These are phyloP conservation scores for Populus tremula DNA, from an alignment of 345 rosid species.

Conservation along the genomic window DNA sequence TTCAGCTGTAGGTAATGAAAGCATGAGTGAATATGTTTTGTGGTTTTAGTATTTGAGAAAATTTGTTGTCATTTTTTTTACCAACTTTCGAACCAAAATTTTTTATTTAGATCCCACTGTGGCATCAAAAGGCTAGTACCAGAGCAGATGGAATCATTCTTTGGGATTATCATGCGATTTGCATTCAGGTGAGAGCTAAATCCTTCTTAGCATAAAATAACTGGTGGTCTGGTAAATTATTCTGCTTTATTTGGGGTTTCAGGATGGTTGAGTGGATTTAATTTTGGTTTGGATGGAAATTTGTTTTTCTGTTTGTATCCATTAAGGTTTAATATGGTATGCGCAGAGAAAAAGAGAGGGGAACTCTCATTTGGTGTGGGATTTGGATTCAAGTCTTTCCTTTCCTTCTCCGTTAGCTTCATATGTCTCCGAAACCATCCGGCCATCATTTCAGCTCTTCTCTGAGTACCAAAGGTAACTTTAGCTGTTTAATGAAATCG, in stretches of 20 bases:
- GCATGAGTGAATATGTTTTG: not conserved
- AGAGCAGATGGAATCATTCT: constrained; percentile 77
- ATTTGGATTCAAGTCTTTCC: constrained; percentile 76
- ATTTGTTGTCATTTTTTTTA: not conserved
- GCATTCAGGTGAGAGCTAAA: constrained; percentile 58
- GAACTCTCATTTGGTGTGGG: constrained; percentile 61
- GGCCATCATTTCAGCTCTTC: constrained; percentile 72
- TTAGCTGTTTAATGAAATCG: not conserved
- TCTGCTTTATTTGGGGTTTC: not conserved
- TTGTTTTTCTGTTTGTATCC: not conserved
- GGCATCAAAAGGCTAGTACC: constrained; percentile 89
- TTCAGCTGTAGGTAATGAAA: too few species aligned
- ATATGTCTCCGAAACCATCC: constrained; percentile 60
- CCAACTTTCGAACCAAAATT: not conserved
- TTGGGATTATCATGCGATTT: constrained; percentile 90
- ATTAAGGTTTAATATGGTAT: not conserved
- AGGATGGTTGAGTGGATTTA: not conserved
- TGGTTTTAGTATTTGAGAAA: not conserved
- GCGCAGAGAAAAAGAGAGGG: constrained; percentile 53
- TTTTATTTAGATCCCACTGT: constrained; percentile 62
- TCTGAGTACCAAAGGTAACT: constrained; percentile 67
- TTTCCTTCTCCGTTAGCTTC: constrained; percentile 69
- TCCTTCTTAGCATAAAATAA: not conserved
- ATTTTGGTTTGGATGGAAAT: not conserved
- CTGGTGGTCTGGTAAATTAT: not conserved